Base-by-base conservation (phyloP, 2,329 filamentous ascomycete species). In the Neofusicoccum umdonicola region DNA sequence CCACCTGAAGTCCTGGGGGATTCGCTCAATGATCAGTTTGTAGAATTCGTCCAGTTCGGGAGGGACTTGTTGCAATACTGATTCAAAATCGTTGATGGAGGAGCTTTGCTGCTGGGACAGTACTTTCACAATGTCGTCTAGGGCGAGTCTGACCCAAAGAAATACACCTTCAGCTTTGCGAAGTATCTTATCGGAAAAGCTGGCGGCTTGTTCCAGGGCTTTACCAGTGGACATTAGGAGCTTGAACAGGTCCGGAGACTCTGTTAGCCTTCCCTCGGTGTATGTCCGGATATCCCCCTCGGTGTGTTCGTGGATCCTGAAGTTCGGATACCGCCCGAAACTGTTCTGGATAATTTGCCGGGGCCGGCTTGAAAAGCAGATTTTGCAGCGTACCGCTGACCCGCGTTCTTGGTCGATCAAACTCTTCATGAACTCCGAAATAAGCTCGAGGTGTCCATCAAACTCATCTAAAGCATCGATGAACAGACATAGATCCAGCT, bases 341-440 rank as follows among this genome's bases (percentile, higher is more conserved):
- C 51, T 64, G 15, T 67, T 54, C 27, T 67, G 57, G 37, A 71
- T 67, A 4, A 37, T 27, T 5, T 54, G 47, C 63, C 63, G 67
- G 0, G 60, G 67, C 9, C 69, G 57, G 34, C 68, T 69, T 8
- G 69, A 66, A 2, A 69, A 27, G 22, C 66, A 68, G 0, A 69
- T 5, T 19, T 68, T 65, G 39, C 37, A 39, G 37, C 13, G 47
- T 7, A 34, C 3, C 1, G 7, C n/a, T 39, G 47, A n/a, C n/a
- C 3, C 8, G 3, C 0, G 4, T 4, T 34, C 5, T 4, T 27
- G n/a, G n/a, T 1, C 7, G 17, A 52, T 41, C n/a, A 56, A 11
- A 9, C 13, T 3, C 11, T 44, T 7, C 0, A 57, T 44, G 17
- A 64, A 52, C n/a, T 57, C 50, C 6, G 52, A 42, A 8, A 57